Evolutionary conservation across 164 flowering plant genomes (phyloP).

Genomic region (Houttuynia cordata): DNA sequence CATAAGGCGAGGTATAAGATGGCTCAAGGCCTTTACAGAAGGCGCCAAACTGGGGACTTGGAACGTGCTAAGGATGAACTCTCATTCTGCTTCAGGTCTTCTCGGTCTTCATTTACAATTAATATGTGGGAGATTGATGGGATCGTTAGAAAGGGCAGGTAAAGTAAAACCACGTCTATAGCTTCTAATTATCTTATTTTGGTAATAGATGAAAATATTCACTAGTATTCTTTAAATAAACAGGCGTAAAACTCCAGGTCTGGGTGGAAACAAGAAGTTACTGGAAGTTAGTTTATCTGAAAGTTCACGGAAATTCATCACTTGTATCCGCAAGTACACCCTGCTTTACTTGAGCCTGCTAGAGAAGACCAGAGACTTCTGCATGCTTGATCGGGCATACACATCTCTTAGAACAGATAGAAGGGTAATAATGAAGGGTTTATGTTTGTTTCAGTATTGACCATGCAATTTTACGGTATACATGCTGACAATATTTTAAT

Average conservation of each 20-base stretch:
- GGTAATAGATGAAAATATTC: not conserved
- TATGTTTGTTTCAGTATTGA: not conserved
- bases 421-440: constrained; percentile 49
- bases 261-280: constrained; percentile 54
- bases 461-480: not conserved
- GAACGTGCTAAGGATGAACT: constrained; percentile 90
- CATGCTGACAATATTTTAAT: constrained; percentile 3
- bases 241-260: constrained; percentile 79
- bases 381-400: constrained; percentile 86
- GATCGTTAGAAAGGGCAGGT: constrained; percentile 94
- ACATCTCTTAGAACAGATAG: constrained; percentile 73
- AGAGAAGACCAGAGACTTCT: constrained; percentile 69
- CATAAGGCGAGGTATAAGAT: constrained; percentile 96
- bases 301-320: constrained; percentile 91
- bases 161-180: constrained; percentile 2
- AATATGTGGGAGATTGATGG: constrained; percentile 99
- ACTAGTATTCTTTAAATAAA: constrained; percentile 6
- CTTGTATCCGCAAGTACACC: constrained; percentile 84
- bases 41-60: constrained; percentile 55
- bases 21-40: constrained; percentile 73
- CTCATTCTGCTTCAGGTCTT: constrained; percentile 94
- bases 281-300: constrained; percentile 88
- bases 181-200: not conserved
- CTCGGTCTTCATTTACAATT: constrained; percentile 89
- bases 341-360: constrained; percentile 70